Conservation (phyloP, 192 early-diverging fungal genomes). For the Tieghemiomyces parasiticus region DNA sequence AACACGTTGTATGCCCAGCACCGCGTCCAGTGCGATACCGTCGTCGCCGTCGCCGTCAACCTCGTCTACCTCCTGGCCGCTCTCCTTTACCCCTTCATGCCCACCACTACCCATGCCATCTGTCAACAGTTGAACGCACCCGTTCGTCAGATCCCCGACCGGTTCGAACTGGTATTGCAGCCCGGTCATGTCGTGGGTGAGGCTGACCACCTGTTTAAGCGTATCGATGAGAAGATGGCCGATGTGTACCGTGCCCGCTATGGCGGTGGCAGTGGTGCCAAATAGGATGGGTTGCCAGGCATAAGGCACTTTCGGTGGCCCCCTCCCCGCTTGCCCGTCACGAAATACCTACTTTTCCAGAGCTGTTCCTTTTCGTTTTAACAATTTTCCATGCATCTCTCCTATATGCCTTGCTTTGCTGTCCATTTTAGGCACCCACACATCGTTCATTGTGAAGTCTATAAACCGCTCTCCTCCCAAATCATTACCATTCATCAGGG, state of each 20-base stretch:
- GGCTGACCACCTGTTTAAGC: conserved; percentile 82
- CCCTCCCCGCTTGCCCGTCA: no score
- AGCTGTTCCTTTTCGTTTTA: no score
- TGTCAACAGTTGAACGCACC: conserved; percentile 73
- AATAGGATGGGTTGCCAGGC: no score
- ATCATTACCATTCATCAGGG: no score
- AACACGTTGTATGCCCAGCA: conserved; percentile 70
- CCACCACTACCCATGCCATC: conserved; percentile 65
- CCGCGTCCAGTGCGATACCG: conserved; percentile 71
- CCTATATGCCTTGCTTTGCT: no score
- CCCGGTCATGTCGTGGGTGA: conserved; percentile 70
- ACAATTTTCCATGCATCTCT: no score
- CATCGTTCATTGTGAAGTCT: no score
- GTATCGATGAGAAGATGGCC: conserved; percentile 73
- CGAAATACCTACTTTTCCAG: no score
- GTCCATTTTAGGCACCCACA: no score
- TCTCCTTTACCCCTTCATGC: conserved; percentile 86
- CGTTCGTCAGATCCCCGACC: conserved; percentile 56
- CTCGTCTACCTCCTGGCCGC: conserved; percentile 81
- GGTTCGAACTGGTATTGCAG: conserved; percentile 59
- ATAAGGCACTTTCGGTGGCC: no score
- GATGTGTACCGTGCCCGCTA: conserved; percentile 66
- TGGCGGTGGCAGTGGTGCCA: conserved; percentile 57
- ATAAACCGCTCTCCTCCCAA: no score
- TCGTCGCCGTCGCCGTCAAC: conserved; percentile 68